Conservation (phyloP, 2,329 filamentous ascomycete species). For the Cercospora janseana region DNA sequence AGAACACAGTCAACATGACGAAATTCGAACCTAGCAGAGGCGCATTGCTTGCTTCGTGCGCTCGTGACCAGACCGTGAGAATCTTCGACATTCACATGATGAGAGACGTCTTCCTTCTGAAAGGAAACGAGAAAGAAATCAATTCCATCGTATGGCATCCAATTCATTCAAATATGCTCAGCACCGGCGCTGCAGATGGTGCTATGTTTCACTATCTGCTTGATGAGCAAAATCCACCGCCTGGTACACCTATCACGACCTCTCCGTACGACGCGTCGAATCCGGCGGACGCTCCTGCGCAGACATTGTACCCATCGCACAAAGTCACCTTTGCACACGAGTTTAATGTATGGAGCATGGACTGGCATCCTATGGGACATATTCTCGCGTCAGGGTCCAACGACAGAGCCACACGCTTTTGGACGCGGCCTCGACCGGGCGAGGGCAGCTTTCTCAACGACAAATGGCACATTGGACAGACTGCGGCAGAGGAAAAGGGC, state of each 20-base stretch:
- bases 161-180: conserved; percentile 82
- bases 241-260: conserved; percentile 66
- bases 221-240: conserved; percentile 84
- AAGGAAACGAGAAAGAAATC: conserved; percentile 94
- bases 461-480: conserved; percentile 91
- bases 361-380: conserved; percentile 96
- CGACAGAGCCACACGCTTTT: conserved; percentile 94
- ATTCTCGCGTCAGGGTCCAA: conserved; percentile 95
- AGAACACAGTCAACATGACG: conserved; percentile 93
- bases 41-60: conserved; percentile 83
- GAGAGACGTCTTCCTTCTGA: conserved; percentile 90
- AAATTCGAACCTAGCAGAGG: conserved; percentile 84
- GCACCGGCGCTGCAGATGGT: conserved; percentile 86
- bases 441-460: conserved; percentile 84
- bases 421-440: conserved; percentile 85
- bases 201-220: conserved; percentile 92
- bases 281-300: conserved; percentile 73
- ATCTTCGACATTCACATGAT: conserved; percentile 97
- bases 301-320: conserved; percentile 91
- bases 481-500: conserved; percentile 89
- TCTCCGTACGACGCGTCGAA: conserved; percentile 85
- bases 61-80: conserved; percentile 86
- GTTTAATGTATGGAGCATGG: conserved; percentile 93
- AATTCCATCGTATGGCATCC: conserved; percentile 93
- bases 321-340: conserved; percentile 84